Percentiles rank a stretch among this genome's conserved stretches.
phyloP scores from a whole-genome alignment of 345 rosid genomes.

The Populus alba region DNA sequence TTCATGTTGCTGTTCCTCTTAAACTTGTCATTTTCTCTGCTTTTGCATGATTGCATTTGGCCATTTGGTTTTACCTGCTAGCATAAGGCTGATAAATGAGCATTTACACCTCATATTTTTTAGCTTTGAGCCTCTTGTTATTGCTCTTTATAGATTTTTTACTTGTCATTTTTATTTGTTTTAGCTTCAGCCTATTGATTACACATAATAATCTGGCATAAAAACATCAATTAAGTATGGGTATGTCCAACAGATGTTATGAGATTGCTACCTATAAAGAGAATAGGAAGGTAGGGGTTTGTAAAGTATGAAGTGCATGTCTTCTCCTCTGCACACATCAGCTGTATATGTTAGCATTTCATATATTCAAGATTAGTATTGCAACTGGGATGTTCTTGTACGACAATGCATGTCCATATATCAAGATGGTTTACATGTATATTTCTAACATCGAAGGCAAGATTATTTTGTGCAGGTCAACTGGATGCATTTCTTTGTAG shows the following conservation, averaged over 20 bases:
- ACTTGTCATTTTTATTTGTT: not conserved
- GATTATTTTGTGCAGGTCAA: not conserved
- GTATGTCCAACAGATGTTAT: not conserved
- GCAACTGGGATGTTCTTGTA: not conserved
- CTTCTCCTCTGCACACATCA: too few species aligned
- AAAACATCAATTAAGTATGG: not conserved
- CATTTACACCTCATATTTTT: too few species aligned
- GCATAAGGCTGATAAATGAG: too few species aligned
- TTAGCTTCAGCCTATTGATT: not conserved
- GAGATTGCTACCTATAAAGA: not conserved
- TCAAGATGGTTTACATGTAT: not conserved
- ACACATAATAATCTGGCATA: not conserved
- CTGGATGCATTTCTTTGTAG: not conserved
- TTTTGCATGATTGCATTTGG: too few species aligned
- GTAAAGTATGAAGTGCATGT: not conserved
- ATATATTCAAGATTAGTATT: not conserved
- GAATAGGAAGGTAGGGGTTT: not conserved
- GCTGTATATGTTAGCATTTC: too few species aligned
- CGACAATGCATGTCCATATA: not conserved
- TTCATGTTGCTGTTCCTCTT: too few species aligned
- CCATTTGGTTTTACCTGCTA: too few species aligned
- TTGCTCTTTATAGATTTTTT: too few species aligned
- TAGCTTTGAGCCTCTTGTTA: too few species aligned
- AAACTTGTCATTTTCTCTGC: too few species aligned
- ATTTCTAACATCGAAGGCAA: too few species aligned